Conservation (phyloP, 352 stramenopile genomes). For the Phytophthora pini region DNA sequence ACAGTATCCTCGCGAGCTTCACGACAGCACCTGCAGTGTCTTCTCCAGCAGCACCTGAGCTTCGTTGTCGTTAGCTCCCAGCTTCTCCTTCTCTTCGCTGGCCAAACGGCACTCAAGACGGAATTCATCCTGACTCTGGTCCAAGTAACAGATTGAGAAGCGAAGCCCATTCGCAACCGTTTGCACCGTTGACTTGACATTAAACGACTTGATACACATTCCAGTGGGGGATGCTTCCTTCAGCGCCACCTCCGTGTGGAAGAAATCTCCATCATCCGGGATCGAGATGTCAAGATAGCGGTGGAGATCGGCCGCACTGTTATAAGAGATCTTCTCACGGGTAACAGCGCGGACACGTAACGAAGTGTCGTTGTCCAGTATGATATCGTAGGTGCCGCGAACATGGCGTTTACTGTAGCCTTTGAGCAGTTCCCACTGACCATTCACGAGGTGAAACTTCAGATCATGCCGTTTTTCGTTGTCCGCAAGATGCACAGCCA, state of each 20-base stretch:
- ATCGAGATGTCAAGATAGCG: constrained; percentile 30
- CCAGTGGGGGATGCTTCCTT: constrained; percentile 16
- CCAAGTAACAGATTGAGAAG: constrained; percentile 34
- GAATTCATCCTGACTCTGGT: constrained; percentile 38
- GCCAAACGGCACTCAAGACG: constrained; percentile 41
- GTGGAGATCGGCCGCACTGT: constrained; percentile 23
- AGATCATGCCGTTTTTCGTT: constrained; percentile 30
- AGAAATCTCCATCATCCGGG: constrained; percentile 26
- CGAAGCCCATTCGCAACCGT: constrained; percentile 28
- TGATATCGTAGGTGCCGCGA: constrained; percentile 38
- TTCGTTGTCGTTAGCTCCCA: constrained; percentile 32
- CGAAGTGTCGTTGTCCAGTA: constrained; percentile 39
- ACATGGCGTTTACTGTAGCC: constrained; percentile 20
- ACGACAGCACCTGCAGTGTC: constrained; percentile 35
- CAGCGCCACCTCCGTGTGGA: constrained; percentile 28
- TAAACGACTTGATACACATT: constrained; percentile 31
- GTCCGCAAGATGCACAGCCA: constrained; percentile 36
- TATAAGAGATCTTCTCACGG: constrained; percentile 21
- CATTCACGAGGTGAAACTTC: constrained; percentile 49
- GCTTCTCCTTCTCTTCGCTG: constrained; percentile 19
- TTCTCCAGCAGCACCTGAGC: constrained; percentile 36
- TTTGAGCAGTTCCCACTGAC: constrained; percentile 37
- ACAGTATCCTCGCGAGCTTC: background rate
- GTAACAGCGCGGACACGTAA: constrained; percentile 40
- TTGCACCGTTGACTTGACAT: constrained; percentile 29